These are phyloP conservation scores for Phyllosticta citrichinensis DNA, from an alignment of 2,329 filamentous ascomycete genomes.

Conservation along the genomic window DNA sequence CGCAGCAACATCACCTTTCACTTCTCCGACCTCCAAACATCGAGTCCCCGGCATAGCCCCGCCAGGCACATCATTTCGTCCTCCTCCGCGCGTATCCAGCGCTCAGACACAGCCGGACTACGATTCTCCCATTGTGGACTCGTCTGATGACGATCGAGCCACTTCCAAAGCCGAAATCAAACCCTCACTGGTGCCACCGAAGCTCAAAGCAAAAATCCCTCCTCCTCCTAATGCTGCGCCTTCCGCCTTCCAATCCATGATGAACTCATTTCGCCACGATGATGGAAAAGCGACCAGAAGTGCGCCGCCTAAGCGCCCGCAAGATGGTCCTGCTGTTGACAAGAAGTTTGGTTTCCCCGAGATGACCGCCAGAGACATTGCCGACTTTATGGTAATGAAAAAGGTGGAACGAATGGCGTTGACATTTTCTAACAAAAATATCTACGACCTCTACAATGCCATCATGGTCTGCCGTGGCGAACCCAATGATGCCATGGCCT, in stretches of 20 bases:
- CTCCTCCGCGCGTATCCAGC: slow-evolving; percentile 31
- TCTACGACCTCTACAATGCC: slow-evolving; percentile 40
- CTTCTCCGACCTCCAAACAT: slow-evolving; percentile 28
- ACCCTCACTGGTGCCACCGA: slow-evolving; percentile 44
- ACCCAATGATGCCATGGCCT: slow-evolving; percentile 44
- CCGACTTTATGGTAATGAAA: slow-evolving; percentile 37
- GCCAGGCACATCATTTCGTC: slow-evolving; percentile 60
- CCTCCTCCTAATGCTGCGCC: not conserved
- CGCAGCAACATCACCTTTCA: slow-evolving; percentile 29
- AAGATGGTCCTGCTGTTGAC: slow-evolving; percentile 25
- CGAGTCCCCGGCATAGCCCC: slow-evolving; percentile 53
- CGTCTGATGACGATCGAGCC: slow-evolving; percentile 37
- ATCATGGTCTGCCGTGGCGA: slow-evolving; percentile 42
- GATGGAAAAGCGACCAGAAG: slow-evolving; percentile 17
- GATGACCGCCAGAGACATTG: slow-evolving; percentile 20
- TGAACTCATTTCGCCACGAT: not conserved
- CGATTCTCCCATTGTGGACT: slow-evolving; percentile 31
- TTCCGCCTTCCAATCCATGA: not conserved
- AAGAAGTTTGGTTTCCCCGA: slow-evolving; percentile 18
- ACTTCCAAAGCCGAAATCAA: slow-evolving; percentile 50
- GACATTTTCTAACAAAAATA: slow-evolving; percentile 33
- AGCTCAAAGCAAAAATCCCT: not conserved
- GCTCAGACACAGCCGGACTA: slow-evolving; percentile 32
- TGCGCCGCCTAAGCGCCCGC: slow-evolving; percentile 10
- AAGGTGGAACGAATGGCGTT: slow-evolving; percentile 44